Evolutionary conservation across 495 filamentous ascomycete species (phyloP).

Genomic region (Neurospora hispaniola): DNA sequence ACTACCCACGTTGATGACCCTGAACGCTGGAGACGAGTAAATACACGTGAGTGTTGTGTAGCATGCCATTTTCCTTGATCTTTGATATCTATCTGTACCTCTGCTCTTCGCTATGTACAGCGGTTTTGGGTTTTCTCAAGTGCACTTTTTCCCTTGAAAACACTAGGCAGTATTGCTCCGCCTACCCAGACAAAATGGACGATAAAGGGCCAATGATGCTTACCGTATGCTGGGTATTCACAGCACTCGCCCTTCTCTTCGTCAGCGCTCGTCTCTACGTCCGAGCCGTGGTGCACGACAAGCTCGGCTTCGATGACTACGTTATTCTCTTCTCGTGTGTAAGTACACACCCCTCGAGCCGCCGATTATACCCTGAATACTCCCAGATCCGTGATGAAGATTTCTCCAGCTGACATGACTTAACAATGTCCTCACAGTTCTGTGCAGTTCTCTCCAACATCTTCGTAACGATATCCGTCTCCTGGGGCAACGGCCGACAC

Average conservation of each 20-base stretch:
- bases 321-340: conserved; percentile 5
- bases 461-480: conserved; percentile 8
- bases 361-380: neutral
- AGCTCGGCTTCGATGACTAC: conserved; percentile 8
- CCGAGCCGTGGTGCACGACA: conserved; percentile 5
- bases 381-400: neutral
- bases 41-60: neutral
- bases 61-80: neutral
- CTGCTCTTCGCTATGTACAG: neutral
- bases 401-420: neutral
- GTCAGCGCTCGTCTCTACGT: conserved; percentile 13
- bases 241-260: conserved; percentile 9
- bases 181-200: neutral
- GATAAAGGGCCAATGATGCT: conserved; percentile 10
- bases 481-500: conserved; percentile 18
- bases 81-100: neutral
- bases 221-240: conserved; percentile 6
- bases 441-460: conserved; percentile 7
- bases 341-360: neutral
- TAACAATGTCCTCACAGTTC: neutral
- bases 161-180: neutral
- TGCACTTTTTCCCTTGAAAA: neutral
- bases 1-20: neutral
- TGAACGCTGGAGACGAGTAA: neutral
- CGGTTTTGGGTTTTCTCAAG: neutral